phyloP scores from a whole-genome alignment of 192 early-diverging fungal genomes.

The Coemansia sp. region DNA sequence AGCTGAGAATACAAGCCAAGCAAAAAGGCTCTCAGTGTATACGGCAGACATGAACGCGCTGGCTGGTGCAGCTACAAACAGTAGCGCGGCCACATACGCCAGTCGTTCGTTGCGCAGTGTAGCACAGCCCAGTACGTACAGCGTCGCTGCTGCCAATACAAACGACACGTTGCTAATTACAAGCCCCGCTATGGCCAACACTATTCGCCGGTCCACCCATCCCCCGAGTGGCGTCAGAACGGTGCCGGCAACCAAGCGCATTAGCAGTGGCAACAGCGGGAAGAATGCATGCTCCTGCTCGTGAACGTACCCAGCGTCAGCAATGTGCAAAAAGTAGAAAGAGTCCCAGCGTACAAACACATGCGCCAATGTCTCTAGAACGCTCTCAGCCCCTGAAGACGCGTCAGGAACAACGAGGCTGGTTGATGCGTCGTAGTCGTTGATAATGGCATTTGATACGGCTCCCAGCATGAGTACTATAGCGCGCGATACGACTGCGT shows the following conservation, averaged over 20 bases:
- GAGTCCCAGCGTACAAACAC: slow-evolving; percentile 88
- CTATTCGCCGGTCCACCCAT: slow-evolving; percentile 44
- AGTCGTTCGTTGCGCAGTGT: slow-evolving; percentile 57
- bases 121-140: slow-evolving; percentile 67
- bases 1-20: slow-evolving; percentile 75
- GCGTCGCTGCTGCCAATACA: slow-evolving; percentile 67
- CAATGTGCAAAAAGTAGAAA: slow-evolving; percentile 82
- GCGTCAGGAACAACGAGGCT: slow-evolving; percentile 24
- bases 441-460: slow-evolving; percentile 54
- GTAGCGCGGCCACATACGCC: slow-evolving; percentile 66
- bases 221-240: slow-evolving; percentile 59
- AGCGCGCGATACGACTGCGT: slow-evolving; percentile 56
- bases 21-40: slow-evolving; percentile 89
- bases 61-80: slow-evolving; percentile 77
- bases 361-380: slow-evolving; percentile 15
- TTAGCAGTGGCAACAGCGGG: slow-evolving; percentile 73
- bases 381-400: neutral
- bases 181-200: slow-evolving; percentile 63
- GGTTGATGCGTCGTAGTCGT: slow-evolving; percentile 65
- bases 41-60: slow-evolving; percentile 86
- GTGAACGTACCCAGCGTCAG: slow-evolving; percentile 76
- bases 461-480: slow-evolving; percentile 52
- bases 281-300: slow-evolving; percentile 94
- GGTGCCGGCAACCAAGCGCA: slow-evolving; percentile 59
- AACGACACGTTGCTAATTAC: slow-evolving; percentile 79